Conservation (phyloP, 2,329 filamentous ascomycete species). For the Penicillium italicum region DNA sequence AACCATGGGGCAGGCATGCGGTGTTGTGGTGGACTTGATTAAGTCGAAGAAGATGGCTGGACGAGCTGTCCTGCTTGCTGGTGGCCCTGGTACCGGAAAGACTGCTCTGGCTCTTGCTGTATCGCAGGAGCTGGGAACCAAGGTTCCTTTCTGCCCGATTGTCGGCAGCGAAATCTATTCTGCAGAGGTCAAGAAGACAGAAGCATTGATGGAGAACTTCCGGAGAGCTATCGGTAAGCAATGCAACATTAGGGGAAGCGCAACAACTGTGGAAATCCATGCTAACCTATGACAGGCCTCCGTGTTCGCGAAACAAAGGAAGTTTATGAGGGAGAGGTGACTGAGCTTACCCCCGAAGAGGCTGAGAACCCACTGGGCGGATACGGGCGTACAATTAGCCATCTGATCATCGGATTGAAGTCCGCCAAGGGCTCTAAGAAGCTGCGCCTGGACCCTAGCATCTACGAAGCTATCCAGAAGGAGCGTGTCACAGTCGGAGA, state of each 20-base stretch:
- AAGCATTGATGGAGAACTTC: conserved; percentile 99
- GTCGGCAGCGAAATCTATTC: conserved; percentile 98
- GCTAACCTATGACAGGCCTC: conserved; percentile 51
- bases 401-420: conserved; percentile 89
- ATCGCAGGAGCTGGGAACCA: conserved; percentile 94
- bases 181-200: conserved; percentile 98
- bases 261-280: not conserved
- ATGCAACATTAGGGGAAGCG: not conserved
- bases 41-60: conserved; percentile 97
- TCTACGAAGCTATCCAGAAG: conserved; percentile 99
- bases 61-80: conserved; percentile 85
- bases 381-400: conserved; percentile 96
- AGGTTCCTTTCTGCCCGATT: conserved; percentile 97
- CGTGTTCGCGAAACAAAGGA: conserved; percentile 98
- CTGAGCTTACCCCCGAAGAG: conserved; percentile 94
- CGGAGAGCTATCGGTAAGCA: conserved; percentile 78
- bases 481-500: conserved; percentile 94
- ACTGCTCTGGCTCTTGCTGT: conserved; percentile 93
- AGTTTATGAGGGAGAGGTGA: conserved; percentile 98
- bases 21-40: conserved; percentile 93
- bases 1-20: conserved; percentile 65
- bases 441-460: conserved; percentile 90
- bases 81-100: conserved; percentile 94
- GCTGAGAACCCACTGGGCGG: conserved; percentile 95
- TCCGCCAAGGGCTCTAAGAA: conserved; percentile 97